These are phyloP conservation scores for Mimosa pudica DNA, from an alignment of 306 rosid genomes.

Conservation along the genomic window DNA sequence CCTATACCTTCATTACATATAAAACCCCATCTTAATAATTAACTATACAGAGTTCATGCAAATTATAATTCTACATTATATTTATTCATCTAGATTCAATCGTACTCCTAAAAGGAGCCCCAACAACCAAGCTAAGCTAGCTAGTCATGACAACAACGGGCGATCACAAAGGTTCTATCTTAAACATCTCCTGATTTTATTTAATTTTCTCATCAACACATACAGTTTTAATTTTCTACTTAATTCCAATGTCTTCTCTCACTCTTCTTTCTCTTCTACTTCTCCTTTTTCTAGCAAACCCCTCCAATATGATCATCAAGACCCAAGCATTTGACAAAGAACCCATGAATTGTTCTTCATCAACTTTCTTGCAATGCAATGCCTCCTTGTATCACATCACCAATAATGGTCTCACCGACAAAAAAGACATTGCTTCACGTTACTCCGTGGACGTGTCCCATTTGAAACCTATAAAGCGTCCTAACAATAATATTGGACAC, in stretches of 20 bases:
- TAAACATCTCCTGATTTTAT: background rate
- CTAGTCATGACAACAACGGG: background rate
- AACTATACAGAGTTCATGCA: background rate
- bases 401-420: background rate
- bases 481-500: conserved; percentile 35
- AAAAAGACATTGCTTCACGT: conserved; percentile 44
- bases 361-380: conserved; percentile 48
- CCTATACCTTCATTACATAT: background rate
- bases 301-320: background rate
- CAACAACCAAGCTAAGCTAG: background rate
- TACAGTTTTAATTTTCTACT: conserved; percentile 26
- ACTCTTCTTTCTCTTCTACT: conserved; percentile 36
- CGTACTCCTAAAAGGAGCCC: background rate
- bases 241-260: conserved; percentile 52
- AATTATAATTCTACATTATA: background rate
- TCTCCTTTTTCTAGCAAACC: conserved; percentile 37
- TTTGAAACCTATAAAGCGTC: conserved; percentile 39
- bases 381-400: conserved; percentile 62
- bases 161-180: background rate
- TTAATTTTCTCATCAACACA: conserved; percentile 15
- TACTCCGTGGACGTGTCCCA: conserved; percentile 54
- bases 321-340: conserved; percentile 22
- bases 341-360: conserved; percentile 53
- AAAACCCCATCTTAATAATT: background rate
- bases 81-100: background rate